Evolutionary conservation across 352 stramenopile genomes (phyloP), one percentile per base, ranked within the genome.

Genomic region (Globisporangium lucens): DNA sequence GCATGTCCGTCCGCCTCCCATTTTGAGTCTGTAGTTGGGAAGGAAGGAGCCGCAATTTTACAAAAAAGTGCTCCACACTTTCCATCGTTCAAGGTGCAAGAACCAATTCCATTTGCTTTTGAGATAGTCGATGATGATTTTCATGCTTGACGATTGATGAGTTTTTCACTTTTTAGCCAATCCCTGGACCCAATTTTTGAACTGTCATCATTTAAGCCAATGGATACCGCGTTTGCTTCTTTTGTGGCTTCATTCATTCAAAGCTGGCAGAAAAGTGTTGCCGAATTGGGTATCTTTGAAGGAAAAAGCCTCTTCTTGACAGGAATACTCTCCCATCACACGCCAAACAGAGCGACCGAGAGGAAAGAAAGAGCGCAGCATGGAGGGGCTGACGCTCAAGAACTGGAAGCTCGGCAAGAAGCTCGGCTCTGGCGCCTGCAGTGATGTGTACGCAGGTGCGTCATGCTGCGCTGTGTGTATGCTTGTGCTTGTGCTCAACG

Each of bases 341-440:
- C n/a, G 1, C 20, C 30, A 43, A 61, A 61, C 7, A 43, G 38
- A 29, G 33, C 8, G 30, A 6, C 12, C 12, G 27, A 43, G 30
- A 41, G 22, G 30, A 46, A 43, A 43, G 10, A 10, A 43, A 43
- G 36, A 43, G 36, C 36, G 56, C 30, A 29, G 17, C 36, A 89
- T 89, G 72, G 78, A 92, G 72, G 87, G 87, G 27, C 72, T 73
- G 63, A 89, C 75, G 67, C 84, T 95, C 61, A 95, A 94, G 80
- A 83, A 77, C 65, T 95, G 87, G 87, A 69, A 71, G n/a, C 65
- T 95, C 41, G 82, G 86, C 67, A 77, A 88, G 68, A 94, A 92
- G 76, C 65, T 94, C 30, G 85, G 85, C 49, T 72, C 84, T 8
- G 87, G 87, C n/a, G 87, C 85, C 6, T 95, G 87, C 62, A 94